Evolutionary conservation across 352 stramenopile genomes (phyloP).

Genomic region (Plasmopara viticola): DNA sequence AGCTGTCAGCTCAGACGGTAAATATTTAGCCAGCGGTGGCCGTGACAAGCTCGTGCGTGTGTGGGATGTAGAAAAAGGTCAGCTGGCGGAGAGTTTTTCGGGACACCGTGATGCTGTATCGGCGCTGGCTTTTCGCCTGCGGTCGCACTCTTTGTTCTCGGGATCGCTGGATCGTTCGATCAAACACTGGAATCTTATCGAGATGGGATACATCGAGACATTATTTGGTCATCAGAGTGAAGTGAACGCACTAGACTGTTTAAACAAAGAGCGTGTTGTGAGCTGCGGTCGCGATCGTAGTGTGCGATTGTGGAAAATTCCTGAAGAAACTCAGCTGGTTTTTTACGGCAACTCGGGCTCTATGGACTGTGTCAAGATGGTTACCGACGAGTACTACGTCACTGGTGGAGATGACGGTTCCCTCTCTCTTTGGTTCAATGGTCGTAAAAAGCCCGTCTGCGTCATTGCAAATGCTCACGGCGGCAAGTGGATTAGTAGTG

Average conservation of each 20-base stretch:
- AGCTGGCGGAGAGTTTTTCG: slow-evolving; percentile 83
- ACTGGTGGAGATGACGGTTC: slow-evolving; percentile 88
- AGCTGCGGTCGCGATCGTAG: slow-evolving; percentile 88
- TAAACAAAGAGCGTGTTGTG: slow-evolving; percentile 88
- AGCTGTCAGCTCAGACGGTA: slow-evolving; percentile 86
- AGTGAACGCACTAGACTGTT: slow-evolving; percentile 86
- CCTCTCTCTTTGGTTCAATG: slow-evolving; percentile 90
- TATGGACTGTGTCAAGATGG: slow-evolving; percentile 90
- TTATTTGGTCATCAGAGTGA: slow-evolving; percentile 91
- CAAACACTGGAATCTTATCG: slow-evolving; percentile 94
- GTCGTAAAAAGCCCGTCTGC: slow-evolving; percentile 89
- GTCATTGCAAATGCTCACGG: slow-evolving; percentile 82
- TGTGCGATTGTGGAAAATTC: slow-evolving; percentile 94
- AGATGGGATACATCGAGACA: slow-evolving; percentile 95
- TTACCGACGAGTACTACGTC: slow-evolving; percentile 91
- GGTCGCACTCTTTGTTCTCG: slow-evolving; percentile 88
- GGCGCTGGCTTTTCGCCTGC: slow-evolving; percentile 79
- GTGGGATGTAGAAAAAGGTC: slow-evolving; percentile 71
- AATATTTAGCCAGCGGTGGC: slow-evolving; percentile 88
- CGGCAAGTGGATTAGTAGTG: slow-evolving; percentile 87
- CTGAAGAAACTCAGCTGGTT: slow-evolving; percentile 92
- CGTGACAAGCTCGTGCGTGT: slow-evolving; percentile 89
- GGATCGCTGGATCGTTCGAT: slow-evolving; percentile 89
- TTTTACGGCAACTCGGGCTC: slow-evolving; percentile 87
- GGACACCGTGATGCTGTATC: slow-evolving; percentile 89